These are phyloP conservation scores for Nadsonia commutata DNA, from an alignment of 1,139 yeast species.

Conservation along the genomic window DNA sequence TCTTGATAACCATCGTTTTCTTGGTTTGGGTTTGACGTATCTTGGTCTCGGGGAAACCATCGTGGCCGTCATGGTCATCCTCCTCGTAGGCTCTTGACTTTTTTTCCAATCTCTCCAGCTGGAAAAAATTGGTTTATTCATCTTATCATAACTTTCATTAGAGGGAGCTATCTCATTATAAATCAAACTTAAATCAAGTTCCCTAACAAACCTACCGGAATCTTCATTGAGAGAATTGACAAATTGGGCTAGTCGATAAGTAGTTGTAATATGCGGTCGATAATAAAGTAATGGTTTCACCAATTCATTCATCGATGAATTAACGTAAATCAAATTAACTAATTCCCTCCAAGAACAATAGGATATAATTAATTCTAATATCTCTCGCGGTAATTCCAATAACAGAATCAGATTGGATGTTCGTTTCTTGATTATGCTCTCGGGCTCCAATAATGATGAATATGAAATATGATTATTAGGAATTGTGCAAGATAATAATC, in stretches of 20 bases:
- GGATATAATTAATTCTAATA: too few relatives aligned
- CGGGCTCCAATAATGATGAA: too few relatives aligned
- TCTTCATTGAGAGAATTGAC: slow-evolving; percentile 46
- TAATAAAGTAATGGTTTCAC: slow-evolving; percentile 27
- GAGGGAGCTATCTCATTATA: not conserved
- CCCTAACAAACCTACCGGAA: slow-evolving; percentile 43
- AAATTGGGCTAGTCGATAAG: slow-evolving; percentile 67
- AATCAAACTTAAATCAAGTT: slow-evolving; percentile 32
- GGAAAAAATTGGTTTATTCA: slow-evolving; percentile 24
- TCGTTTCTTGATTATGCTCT: too few relatives aligned
- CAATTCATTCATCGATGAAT: not conserved
- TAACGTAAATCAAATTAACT: not conserved
- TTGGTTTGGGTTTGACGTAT: too few relatives aligned
- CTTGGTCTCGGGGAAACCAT: too few relatives aligned
- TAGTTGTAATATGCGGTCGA: slow-evolving; percentile 42
- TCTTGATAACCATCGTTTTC: too few relatives aligned
- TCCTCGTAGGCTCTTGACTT: slow-evolving; percentile 59
- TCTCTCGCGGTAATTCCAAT: too few relatives aligned
- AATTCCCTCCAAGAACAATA: too few relatives aligned
- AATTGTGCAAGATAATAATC: too few relatives aligned
- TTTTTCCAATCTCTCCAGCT: slow-evolving; percentile 89
- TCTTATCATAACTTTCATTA: slow-evolving; percentile 21
- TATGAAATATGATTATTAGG: too few relatives aligned
- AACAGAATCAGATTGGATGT: too few relatives aligned
- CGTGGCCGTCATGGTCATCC: too few relatives aligned